Evolutionary conservation across 2,329 filamentous ascomycete species (phyloP).

Genomic region (Lachnellula subtilissima): DNA sequence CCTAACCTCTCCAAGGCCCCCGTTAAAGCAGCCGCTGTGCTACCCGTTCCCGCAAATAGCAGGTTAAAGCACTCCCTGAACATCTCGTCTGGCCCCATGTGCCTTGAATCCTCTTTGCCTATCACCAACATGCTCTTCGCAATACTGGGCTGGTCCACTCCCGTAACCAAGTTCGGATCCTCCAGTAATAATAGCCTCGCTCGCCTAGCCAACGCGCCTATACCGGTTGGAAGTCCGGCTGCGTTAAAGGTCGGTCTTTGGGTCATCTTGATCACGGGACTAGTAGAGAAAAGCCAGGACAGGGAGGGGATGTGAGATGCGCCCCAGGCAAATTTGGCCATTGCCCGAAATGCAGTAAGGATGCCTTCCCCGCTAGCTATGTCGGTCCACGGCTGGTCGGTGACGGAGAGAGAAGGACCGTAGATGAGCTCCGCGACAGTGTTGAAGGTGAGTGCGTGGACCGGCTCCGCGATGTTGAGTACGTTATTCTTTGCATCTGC

Average conservation of each 20-base stretch:
- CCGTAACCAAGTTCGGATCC: background rate
- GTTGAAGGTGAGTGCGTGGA: conserved; percentile 7
- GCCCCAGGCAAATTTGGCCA: background rate
- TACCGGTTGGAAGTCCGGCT: background rate
- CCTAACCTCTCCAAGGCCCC: background rate
- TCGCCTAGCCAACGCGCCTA: background rate
- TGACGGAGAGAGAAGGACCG: background rate
- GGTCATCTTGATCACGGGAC: background rate
- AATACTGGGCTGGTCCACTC: conserved; percentile 1
- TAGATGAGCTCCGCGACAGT: conserved; percentile 5
- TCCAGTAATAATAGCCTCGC: background rate
- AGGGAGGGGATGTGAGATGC: background rate
- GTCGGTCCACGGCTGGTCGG: background rate
- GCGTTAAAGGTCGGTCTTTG: conserved; percentile 1
- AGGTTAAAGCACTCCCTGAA: conserved; percentile 4
- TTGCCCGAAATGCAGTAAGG: background rate
- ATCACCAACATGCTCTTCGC: background rate
- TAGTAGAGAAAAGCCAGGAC: background rate
- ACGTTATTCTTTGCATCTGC: background rate
- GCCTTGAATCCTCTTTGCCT: background rate
- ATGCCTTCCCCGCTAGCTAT: background rate
- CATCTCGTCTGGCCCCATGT: conserved; percentile 1
- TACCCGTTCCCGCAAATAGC: conserved; percentile 1
- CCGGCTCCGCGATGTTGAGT: background rate
- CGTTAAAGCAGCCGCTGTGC: conserved; percentile 4